These are phyloP conservation scores for Cladorrhinum sp. DNA, from an alignment of 2,329 filamentous ascomycete genomes.

Conservation along the genomic window DNA sequence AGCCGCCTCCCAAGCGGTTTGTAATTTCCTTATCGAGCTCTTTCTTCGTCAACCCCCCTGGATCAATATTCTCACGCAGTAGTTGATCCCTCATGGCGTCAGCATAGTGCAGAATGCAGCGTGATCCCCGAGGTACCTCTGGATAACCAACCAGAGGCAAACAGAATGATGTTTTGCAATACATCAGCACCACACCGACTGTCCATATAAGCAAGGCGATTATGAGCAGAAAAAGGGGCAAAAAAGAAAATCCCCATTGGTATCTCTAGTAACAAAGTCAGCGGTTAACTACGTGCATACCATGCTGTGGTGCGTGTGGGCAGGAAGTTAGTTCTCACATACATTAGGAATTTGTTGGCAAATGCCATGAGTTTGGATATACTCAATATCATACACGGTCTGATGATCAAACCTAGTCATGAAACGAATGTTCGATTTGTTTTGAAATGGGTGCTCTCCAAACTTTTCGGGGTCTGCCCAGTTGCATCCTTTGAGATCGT, in stretches of 20 bases:
- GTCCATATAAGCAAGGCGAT: background rate
- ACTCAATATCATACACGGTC: background rate
- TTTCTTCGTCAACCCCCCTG: background rate
- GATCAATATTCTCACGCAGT: background rate
- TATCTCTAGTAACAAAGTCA: background rate
- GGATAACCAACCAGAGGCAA: background rate
- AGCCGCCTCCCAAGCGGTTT: background rate
- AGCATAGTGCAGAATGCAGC: background rate
- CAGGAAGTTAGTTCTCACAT: background rate
- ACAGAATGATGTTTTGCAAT: background rate
- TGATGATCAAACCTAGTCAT: background rate
- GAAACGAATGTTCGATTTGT: background rate
- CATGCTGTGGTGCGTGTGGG: no score
- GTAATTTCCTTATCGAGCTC: background rate
- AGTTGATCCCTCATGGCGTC: background rate
- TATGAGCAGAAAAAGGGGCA: background rate
- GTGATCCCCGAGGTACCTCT: background rate
- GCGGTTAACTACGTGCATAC: no score
- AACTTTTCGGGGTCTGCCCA: background rate
- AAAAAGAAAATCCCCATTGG: background rate
- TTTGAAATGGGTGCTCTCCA: background rate
- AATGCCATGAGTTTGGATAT: background rate
- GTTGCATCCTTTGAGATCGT: background rate
- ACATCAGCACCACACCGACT: background rate
- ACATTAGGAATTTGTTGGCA: background rate